These are phyloP conservation scores for Phialophora chinensis DNA, from an alignment of 2,329 filamentous ascomycete genomes.

Conservation along the genomic window DNA sequence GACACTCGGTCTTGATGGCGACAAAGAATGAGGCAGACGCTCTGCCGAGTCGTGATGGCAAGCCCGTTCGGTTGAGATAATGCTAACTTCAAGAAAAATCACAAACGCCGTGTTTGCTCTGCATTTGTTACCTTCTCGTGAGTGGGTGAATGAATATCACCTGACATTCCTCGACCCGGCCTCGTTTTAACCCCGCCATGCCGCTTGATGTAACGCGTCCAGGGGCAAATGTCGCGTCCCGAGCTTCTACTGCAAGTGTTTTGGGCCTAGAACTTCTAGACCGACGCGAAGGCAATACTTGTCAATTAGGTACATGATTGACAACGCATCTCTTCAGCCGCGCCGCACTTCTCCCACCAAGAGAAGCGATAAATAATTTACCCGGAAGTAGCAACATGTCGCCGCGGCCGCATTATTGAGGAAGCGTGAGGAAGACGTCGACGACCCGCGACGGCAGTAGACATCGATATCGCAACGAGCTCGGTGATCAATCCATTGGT, in stretches of 20 bases:
- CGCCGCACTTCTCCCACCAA: background rate
- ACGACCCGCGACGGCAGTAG: no score
- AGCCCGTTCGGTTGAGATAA: background rate
- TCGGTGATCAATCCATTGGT: background rate
- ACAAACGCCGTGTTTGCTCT: background rate
- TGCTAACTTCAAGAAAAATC: background rate
- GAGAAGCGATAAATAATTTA: background rate
- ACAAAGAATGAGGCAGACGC: background rate
- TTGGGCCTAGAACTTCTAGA: conserved; percentile 8
- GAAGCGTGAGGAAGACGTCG: no score
- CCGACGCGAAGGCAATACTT: background rate
- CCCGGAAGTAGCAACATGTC: background rate
- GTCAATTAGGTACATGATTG: background rate
- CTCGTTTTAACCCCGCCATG: conserved; percentile 3
- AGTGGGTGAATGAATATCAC: background rate
- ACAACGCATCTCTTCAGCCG: conserved; percentile 13
- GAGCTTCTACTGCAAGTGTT: background rate
- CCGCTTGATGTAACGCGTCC: conserved; percentile 9
- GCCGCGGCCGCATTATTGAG: background rate
- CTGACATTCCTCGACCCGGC: background rate
- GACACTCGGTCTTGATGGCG: conserved; percentile 12
- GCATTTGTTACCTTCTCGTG: background rate
- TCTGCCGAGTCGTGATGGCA: background rate
- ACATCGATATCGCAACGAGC: background rate
- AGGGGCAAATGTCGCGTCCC: background rate